A percentile compares a stretch with the other conserved stretches of the same genome.
Conservation (phyloP, 495 filamentous ascomycete genomes). For the Bathelium albidoporum region DNA sequence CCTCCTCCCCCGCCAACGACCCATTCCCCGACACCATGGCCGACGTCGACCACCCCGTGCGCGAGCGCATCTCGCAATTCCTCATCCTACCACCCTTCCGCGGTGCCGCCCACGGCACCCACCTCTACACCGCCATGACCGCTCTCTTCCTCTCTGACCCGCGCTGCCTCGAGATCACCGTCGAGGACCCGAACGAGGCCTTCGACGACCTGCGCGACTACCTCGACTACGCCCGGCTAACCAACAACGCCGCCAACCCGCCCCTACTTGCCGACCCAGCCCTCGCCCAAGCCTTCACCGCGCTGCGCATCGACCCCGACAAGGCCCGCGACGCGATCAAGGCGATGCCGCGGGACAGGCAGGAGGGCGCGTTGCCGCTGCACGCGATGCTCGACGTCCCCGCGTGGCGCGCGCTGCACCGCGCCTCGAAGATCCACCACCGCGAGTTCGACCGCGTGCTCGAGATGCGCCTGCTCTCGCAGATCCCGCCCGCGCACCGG, state of each 20-base stretch:
- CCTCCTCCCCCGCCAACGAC: no score
- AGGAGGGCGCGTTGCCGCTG: slow-evolving; percentile 42
- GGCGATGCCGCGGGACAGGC: slow-evolving; percentile 18
- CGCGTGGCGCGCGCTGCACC: slow-evolving; percentile 50
- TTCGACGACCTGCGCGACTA: slow-evolving; percentile 87
- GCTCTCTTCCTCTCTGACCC: slow-evolving; percentile 48
- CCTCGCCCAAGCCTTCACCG: slow-evolving; percentile 39
- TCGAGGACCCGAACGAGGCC: slow-evolving; percentile 91
- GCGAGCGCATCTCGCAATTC: slow-evolving; percentile 87
- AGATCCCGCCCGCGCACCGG: slow-evolving; percentile 54
- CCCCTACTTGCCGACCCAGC: slow-evolving; percentile 44
- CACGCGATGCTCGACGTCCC: slow-evolving; percentile 50
- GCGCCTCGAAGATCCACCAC: slow-evolving; percentile 61
- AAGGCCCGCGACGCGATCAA: not conserved
- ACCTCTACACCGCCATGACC: slow-evolving; percentile 73
- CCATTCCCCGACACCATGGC: no score
- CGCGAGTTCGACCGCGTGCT: slow-evolving; percentile 81
- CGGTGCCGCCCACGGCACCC: slow-evolving; percentile 61
- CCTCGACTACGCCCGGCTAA: slow-evolving; percentile 48
- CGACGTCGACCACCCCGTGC: slow-evolving; percentile 44
- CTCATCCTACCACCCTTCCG: slow-evolving; percentile 85
- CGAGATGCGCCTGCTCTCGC: slow-evolving; percentile 79
- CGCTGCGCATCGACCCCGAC: slow-evolving; percentile 43
- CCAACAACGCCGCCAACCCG: not conserved
- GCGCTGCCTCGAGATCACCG: slow-evolving; percentile 69